Evolutionary conservation across 192 early-diverging fungal genomes (phyloP), one percentile per base, ranked within the genome.

Genomic region (Polychytrium aggregatum): DNA sequence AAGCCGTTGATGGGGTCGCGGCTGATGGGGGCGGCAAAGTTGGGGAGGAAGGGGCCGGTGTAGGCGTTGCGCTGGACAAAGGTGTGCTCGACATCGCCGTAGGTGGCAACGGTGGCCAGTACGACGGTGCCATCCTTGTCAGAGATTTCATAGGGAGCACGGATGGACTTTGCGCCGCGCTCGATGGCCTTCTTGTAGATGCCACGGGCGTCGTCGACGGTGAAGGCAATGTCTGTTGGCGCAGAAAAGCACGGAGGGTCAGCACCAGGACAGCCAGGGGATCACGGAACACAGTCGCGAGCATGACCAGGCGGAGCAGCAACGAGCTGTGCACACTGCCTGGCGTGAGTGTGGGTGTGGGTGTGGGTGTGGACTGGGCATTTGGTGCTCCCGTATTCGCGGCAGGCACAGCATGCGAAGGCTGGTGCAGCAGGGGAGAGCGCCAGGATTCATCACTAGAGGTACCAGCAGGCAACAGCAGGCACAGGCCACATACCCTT

Each of bases 61-160:
- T 94, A 98, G 34, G 62, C 61, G 39, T 46, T 69, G 34, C 84
- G 81, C 64, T 98, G 72, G 46, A 98, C 81, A 62, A 96, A 87
- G 29, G 91, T 93, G 69, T 98, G 92, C 53, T 90, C 82, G n/a
- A 85, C 84, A 65, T 96, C 90, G 66, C 92, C 90, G 67, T 95
- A 94, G 46, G 88, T 88, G 38, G 80, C 76, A 50, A 98, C 80
- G 40, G 92, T 96, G 41, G 92, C 91, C 80, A 94, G 85, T 21
- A 85, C 65, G 24, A 93, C 92, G 1, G 71, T 63, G n/a, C 95
- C 95, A 55, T 88, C 35, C 54, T 86, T 77, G 66, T 96, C 95
- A n/a, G 63, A 58, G 50, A 85, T 82, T 54, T 81, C 88, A 64
- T 79, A 77, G 6, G 95, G 92, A 30, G 74, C 79, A 17, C 69